phyloP scores from a whole-genome alignment of 768 basidiomycete genomes.

The Tephrocybe sp. region DNA sequence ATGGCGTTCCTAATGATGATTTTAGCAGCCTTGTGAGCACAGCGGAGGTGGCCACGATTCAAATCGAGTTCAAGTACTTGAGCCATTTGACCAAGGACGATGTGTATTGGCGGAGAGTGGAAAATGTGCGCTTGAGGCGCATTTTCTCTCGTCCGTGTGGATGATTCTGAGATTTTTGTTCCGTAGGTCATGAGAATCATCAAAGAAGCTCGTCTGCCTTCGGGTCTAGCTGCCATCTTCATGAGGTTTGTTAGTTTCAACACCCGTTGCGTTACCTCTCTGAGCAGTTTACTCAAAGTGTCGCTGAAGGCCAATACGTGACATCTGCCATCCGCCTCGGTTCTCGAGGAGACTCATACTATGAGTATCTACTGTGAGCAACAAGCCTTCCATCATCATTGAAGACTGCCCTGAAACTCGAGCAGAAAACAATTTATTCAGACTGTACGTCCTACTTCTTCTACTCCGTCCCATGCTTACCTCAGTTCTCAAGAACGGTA shows the following conservation, averaged over 20 bases:
- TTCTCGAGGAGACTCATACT: conserved; percentile 91
- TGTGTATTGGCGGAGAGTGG: conserved; percentile 74
- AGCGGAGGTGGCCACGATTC: conserved; percentile 86
- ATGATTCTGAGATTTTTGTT: conserved; percentile 29
- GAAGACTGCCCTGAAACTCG: conserved; percentile 2
- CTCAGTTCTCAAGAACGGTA: conserved; percentile 50
- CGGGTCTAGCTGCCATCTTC: conserved; percentile 84
- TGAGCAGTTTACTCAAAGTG: conserved; percentile 21
- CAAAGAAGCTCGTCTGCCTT: conserved; percentile 56
- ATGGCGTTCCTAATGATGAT: conserved; percentile 61
- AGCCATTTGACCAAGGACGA: conserved; percentile 74
- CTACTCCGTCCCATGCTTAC: background rate
- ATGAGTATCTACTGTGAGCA: conserved; percentile 81
- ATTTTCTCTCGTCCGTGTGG: background rate
- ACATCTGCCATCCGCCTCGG: conserved; percentile 83
- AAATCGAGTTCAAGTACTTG: conserved; percentile 92
- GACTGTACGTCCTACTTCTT: conserved; percentile 47
- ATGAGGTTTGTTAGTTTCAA: conserved; percentile 51
- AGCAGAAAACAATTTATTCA: conserved; percentile 77
- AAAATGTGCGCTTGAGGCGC: conserved; percentile 49
- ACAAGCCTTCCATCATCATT: background rate
- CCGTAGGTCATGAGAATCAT: conserved; percentile 66
- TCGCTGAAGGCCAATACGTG: conserved; percentile 43
- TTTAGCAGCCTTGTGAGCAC: conserved; percentile 68
- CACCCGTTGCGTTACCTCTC: background rate